Evolutionary conservation across 441 rosid genomes (phyloP), one percentile per base, ranked within the genome.

Genomic region (Jatropha multifida): DNA sequence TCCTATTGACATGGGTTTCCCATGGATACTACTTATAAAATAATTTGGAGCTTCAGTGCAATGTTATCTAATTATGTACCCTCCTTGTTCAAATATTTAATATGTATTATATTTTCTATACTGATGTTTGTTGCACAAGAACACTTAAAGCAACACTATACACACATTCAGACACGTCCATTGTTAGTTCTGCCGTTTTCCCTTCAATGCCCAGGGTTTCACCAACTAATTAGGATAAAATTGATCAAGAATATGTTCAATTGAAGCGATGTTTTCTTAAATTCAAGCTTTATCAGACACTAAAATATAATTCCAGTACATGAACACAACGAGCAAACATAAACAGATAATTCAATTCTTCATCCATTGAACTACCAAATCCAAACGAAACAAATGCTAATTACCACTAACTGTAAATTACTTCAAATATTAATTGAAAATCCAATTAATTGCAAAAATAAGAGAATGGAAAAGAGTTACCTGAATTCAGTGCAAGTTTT

Each of bases 1-100:
- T 67, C 40, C 71, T 67, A 67, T 46, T 13, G 40, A 46, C 71
- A 48, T 67, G 40, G 56, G 3, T 67, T 46, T 67, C 38, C 56
- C 52, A 41, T 42, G 37, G 10, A 41, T 46, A 17, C 38, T 67
- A 65, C 18, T 11, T n/a, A n/a, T 8, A 12, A 62, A 40, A 18
- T 46, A 67, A 48, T 48, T 67, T 67, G 56, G 71, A 46, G 56
- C n/a, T 67, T 67, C 7, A 12, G 9, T 41, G 18, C n/a, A 14
- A 41, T 41, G 69, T 6, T 64, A 42, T 65, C 5, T 27, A 10
- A 11, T 11, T 59, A 6, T 26, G 14, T 59, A 13, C 26, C 32
- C 64, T 10, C 10, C 37, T 11, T 27, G 37, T 59, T 10, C 2
- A 20, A 58, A 58, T n/a, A 17, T 54, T n/a, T 17, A 58, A 58